These are phyloP conservation scores for Cairneyella variabilis DNA, from an alignment of 495 filamentous ascomycete genomes.

Conservation along the genomic window DNA sequence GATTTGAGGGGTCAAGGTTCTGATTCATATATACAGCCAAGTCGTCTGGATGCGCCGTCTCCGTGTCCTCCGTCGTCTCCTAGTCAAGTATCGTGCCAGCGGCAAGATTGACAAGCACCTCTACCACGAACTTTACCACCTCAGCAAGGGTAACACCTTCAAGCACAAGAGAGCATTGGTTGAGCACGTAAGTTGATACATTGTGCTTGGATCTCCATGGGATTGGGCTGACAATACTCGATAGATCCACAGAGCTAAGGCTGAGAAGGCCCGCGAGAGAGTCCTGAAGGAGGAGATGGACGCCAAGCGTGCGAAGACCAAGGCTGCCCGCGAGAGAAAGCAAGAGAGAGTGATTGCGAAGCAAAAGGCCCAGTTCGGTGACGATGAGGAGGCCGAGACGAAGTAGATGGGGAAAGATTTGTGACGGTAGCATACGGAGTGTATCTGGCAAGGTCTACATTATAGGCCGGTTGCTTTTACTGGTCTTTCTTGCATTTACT, in stretches of 20 bases:
- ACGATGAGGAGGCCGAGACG: constrained; percentile 57
- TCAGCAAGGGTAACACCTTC: constrained; percentile 99
- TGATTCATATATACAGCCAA: constrained; percentile 56
- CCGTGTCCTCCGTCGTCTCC: constrained; percentile 95
- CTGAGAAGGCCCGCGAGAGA: constrained; percentile 94
- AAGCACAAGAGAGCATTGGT: constrained; percentile 99
- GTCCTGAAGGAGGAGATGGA: constrained; percentile 98
- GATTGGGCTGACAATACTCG: constrained; percentile 9
- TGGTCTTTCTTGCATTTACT: constrained; percentile 43
- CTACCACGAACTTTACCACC: constrained; percentile 99
- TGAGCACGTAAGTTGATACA: constrained; percentile 90
- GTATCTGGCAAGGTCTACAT: constrained; percentile 28
- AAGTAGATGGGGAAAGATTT: constrained; percentile 25
- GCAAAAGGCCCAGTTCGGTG: constrained; percentile 76
- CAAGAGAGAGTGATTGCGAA: constrained; percentile 83
- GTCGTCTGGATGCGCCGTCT: constrained; percentile 99
- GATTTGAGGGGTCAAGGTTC: neutral
- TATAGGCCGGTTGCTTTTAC: constrained; percentile 31
- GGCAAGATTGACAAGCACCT: constrained; percentile 99
- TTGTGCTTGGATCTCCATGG: too few relatives aligned
- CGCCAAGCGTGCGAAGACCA: constrained; percentile 98
- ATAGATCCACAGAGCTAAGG: constrained; percentile 99
- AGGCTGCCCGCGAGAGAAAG: constrained; percentile 97
- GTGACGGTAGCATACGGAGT: constrained; percentile 26
- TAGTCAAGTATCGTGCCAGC: constrained; percentile 98